Evolutionary conservation across 192 early-diverging fungal species (phyloP), one percentile per base, ranked within the genome.

Genomic region (Coemansia sp.): DNA sequence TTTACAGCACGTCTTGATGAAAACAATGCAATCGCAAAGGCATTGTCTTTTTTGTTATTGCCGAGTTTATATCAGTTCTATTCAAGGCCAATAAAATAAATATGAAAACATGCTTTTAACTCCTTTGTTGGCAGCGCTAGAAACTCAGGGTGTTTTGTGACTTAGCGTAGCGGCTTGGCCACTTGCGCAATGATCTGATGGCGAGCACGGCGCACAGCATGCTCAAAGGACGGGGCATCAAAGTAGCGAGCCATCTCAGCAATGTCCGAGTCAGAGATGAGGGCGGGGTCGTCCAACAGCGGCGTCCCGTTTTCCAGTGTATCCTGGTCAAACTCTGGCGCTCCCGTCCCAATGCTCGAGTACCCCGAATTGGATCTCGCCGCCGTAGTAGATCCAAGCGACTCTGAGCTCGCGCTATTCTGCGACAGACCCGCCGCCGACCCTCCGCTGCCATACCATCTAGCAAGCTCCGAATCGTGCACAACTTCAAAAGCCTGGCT

Each of bases 131-230:
- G 1, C 21, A 11, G 1, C 19, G 29, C 33, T 40, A 29, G 38
- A 38, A 18, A 41, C 4, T 9, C 5, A 40, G 8, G 21, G 14
- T 8, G 26, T 26, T 24, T 26, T 46, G 0, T 19, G 1, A 7
- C 44, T 17, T 57, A 66, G 15, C 40, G 35, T 29, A n/a, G 10
- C 14, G 64, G 37, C 63, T 76, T 72, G 52, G 57, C 40, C 14
- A 50, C 22, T 8, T 50, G 18, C 2, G 76, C 61, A 41, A 86
- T 65, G 22, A 86, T 84, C 63, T 86, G 85, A 39, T 73, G 70
- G 18, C 83, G 79, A 22, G 85, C 83, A 4, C 85, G 82, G 10
- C 69, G 72, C 21, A 86, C 44, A 3, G 80, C 70, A 5, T 64
- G 36, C 54, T 84, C 85, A 58, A 86, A 81, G 2, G 53, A 26